Evolutionary conservation across 23 red algal genomes (phyloP), one percentile per base, ranked within the genome.

Genomic region (Gracilariopsis chorda): DNA sequence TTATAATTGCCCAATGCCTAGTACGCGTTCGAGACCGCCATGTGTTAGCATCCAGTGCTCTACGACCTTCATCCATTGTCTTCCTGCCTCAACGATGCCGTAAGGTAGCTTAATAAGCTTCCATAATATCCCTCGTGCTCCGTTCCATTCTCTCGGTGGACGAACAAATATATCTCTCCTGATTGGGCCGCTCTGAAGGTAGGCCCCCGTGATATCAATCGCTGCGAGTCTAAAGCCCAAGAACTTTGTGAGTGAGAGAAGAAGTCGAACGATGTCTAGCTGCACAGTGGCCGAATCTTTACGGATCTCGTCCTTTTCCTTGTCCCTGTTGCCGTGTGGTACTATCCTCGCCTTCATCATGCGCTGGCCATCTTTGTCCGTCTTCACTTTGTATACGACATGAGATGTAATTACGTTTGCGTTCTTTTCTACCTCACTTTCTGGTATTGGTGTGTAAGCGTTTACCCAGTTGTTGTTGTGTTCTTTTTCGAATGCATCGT

Each of bases 251-350:
- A 80, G 42, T 8, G 40, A 80, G 20, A 80, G 44, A 3, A 57
- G 12, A 48, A 80, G 48, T 9, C 39, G 39, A 21, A 80, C 23
- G 30, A 55, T 46, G n/a, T 5, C 39, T 7, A 80, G 42, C 13
- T 11, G 44, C 12, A 23, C 75, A 7, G 30, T 80, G 9, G 75
- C 25, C 9, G 75, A 57, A 45, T 80, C 40, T 44, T 82, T 82
- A 4, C 78, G n/a, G 44, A 82, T 58, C 3, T 34, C 28, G 33
- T 82, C 49, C 49, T 82, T 60, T n/a, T 82, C 48, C 7, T 60
- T 56, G 25, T 82, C 78, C 29, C 49, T 25, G n/a, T 82, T 82
- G 16, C 78, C 51, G 44, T 82, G 78, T 14, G 78, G 48, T 6
- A 82, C 51, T 6, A 82, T 12, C 36, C 78, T 59, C 12, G 75